Base-by-base conservation (phyloP, 2,329 filamentous ascomycete species). In the Epichloe elymi region DNA sequence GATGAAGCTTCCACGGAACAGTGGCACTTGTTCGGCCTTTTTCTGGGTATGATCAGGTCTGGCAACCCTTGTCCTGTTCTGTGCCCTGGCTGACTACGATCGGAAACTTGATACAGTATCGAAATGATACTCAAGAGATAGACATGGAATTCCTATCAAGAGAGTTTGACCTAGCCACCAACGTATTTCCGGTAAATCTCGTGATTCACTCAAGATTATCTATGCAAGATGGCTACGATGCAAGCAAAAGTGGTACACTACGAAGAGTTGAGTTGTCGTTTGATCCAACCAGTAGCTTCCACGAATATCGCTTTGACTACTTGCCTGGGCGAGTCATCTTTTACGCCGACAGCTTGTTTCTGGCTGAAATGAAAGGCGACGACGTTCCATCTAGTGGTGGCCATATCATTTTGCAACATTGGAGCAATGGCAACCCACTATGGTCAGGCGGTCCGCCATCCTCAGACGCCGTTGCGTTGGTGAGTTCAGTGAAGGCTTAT, bases 301-400 rank as follows among this genome's bases (percentile, higher is more conserved):
- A 90, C 65, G 86, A 90, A 66, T 89, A 89, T 61, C 83, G 86
- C 38, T 84, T 90, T 63, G 86, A 91, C 65, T 89, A 85, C 68
- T 64, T 81, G 15, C 74, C 78, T 0, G 72, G 71, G 0, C 70
- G 70, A 1, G 82, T 90, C 8, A 63, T 75, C 11, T 90, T 88
- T 66, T 88, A 82, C 61, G 82, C 80, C 2, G 85, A 90, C 63
- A 78, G 77, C 42, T 51, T 66, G 8, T 64, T 74, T 10, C 67
- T 88, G 14, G 72, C 75, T 33, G 69, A 72, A 46, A 82, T 86
- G 71, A 61, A 67, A 2, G 74, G 76, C 10, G 70, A 70, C 3
- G 72, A 74, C 1, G 72, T 86, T 23, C 86, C 86, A 0, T 70
- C 69, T 2, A 66, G 70, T 10, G 68, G 80, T 0, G 86, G 86